Evolutionary conservation across 371 early-diverging fungal genomes (phyloP).

Genomic region (Rhizoclosmatium hyalinum): DNA sequence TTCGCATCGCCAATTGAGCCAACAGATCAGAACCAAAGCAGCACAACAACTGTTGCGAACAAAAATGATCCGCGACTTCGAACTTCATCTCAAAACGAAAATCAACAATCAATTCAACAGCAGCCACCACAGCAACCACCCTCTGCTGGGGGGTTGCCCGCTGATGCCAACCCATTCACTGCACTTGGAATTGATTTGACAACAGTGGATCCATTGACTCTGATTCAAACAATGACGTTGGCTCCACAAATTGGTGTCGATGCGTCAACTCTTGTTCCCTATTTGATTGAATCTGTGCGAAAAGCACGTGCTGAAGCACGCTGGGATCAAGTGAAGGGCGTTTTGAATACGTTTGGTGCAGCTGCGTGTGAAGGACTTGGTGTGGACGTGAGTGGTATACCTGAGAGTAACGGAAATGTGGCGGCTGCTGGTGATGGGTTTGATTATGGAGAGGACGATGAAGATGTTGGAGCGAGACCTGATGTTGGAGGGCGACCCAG

Average conservation of each 20-base stretch:
- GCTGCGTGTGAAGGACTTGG: slow-evolving; percentile 15
- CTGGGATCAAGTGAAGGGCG: neutral
- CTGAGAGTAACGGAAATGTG: neutral
- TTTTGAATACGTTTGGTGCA: slow-evolving; percentile 14
- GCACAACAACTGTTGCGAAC: neutral
- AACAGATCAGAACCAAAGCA: neutral
- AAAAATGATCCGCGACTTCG: slow-evolving; percentile 24
- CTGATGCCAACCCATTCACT: slow-evolving; percentile 9
- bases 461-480: slow-evolving; percentile 21
- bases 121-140: slow-evolving; percentile 11
- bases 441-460: slow-evolving; percentile 39
- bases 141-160: no score
- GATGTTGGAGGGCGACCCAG: neutral
- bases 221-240: slow-evolving; percentile 12
- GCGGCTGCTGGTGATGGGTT: slow-evolving; percentile 19
- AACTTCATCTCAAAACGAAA: neutral
- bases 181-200: slow-evolving; percentile 12
- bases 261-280: slow-evolving; percentile 10
- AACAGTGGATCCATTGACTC: slow-evolving; percentile 14
- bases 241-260: slow-evolving; percentile 1
- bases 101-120: slow-evolving; percentile 16
- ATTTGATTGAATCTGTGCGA: neutral
- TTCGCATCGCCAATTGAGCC: slow-evolving; percentile 15
- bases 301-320: neutral
- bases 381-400: neutral